Base-by-base conservation (phyloP, 371 early-diverging fungal genomes). In the Smittium culicis region DNA sequence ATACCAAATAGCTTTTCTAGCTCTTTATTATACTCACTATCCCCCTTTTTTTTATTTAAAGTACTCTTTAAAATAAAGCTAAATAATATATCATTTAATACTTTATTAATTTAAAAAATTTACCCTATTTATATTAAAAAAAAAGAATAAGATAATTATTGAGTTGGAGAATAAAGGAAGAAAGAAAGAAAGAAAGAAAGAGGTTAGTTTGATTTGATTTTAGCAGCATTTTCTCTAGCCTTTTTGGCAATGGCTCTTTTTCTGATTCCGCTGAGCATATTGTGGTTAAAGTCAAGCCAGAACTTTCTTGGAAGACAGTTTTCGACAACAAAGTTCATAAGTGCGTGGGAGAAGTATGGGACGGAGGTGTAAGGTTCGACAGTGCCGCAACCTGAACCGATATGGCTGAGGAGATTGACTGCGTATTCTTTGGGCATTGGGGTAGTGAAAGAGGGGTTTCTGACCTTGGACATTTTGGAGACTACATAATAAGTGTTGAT, bases 401-500 rank as follows among this genome's bases (percentile, higher is more conserved):
- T 79, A 74, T 84, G 86, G 25, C 72, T 64, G 57, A 98, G 74
- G 56, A 89, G 91, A 30, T 79, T 70, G 25, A 79, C 72, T 35
- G 93, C 96, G 76, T 90, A 96, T 32, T 80, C 79, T 72, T 86
- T 83, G 54, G 96, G 83, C 65, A 86, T 77, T 28, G 96, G 98
- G 31, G 92, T 86, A 65, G 90, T 68, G 70, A 85, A 83, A 17
- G 79, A 78, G 34, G 94, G 78, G 64, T 79, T 82, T 62, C 90
- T 81, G 68, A 95, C 90, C 82, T 95, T 96, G 72, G 88, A 88
- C 96, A 98, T 94, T 65, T 87, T 84, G 17, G 90, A 86, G 62
- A 88, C 89, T 64, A 96, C 96, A 86, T 92, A 93, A 78, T 89
- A 94, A 29, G 94, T 90, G 73, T 90, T 92, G 71, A 94, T 76